Evolutionary conservation across 2,329 filamentous ascomycete genomes (phyloP).

Genomic region (Sporothrix schenckii): DNA sequence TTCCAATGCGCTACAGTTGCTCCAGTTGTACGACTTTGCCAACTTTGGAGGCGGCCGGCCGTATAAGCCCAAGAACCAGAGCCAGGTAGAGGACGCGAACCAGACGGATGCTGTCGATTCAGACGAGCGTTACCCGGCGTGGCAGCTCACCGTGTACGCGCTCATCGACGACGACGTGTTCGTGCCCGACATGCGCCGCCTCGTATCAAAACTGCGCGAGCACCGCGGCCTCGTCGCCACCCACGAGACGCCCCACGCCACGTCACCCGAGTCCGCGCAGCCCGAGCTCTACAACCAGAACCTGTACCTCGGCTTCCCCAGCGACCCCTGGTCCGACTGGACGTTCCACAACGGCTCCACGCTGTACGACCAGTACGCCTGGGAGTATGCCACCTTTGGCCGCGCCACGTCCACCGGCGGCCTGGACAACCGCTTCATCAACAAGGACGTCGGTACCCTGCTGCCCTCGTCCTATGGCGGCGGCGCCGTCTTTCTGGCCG

Average conservation of each 20-base stretch:
- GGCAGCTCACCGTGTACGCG: constrained; percentile 44
- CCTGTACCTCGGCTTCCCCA: constrained; percentile 50
- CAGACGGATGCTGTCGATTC: background rate
- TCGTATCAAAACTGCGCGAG: constrained; percentile 44
- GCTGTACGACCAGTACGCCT: background rate
- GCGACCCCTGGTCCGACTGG: constrained; percentile 50
- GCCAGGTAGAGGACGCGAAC: background rate
- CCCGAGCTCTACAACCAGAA: constrained; percentile 29
- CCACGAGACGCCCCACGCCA: background rate
- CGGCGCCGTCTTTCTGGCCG: constrained; percentile 50
- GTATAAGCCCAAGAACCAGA: background rate
- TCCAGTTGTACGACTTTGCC: constrained; percentile 15
- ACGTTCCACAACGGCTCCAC: constrained; percentile 40
- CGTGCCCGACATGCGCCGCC: constrained; percentile 48
- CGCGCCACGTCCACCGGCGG: background rate
- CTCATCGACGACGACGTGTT: constrained; percentile 54
- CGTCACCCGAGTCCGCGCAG: background rate
- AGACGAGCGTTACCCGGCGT: constrained; percentile 16
- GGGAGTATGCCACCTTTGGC: background rate
- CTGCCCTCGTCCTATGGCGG: constrained; percentile 50
- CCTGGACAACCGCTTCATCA: constrained; percentile 13
- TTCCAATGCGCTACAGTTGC: constrained; percentile 28
- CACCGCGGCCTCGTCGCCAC: constrained; percentile 20
- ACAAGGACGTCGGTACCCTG: background rate
- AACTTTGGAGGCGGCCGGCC: constrained; percentile 19